Base-by-base conservation (phyloP, 2,329 filamentous ascomycete genomes). In the Elsinoe batatas region DNA sequence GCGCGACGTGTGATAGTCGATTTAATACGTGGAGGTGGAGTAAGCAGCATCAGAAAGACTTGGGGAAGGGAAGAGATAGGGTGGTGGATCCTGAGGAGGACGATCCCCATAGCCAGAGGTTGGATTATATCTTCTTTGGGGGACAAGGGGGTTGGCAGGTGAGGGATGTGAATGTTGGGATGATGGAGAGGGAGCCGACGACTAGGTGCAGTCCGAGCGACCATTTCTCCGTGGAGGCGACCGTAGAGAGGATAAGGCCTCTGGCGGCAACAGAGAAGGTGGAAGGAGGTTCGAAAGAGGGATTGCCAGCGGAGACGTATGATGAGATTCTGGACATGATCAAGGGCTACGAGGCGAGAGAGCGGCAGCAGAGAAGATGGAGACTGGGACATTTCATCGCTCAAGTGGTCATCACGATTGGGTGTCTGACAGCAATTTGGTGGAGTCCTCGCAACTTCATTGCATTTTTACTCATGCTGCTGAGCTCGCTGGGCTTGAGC, bases 21-120 rank as follows among this genome's bases (percentile, higher is more conserved):
- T 82, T 87, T 65, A 97, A 97, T 69, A 95, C 91, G 3, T 98
- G 93, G 93, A 80, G 91, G 42, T 97, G 91, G 91, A 77, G 82
- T 57, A 82, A 87, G 64, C 74, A 74, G 13, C 77, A 87, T 63
- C 85, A 82, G 68, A 86, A 85, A 64, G 77, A 77, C 5, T 74
- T 94, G 2, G 79, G 79, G 13, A 80, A 80, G 44, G 84, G 84
- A 0, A 77, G 80, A 55, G 77, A 84, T n/a, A 76, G 83, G 38
- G 69, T 75, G 4, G 76, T 95, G 5, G 75, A 85, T n/a, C 78
- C 79, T 0, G 78, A 84, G 46, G 80, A 81, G 0, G 70, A 76
- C 3, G 91, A 96, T 66, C 82, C 81, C 0, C 77, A 76, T 20
- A 91, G 87, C n/a, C 91, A 95, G 69, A 78, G 93, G 18, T 79